Evolutionary conservation across 148 eudicot genomes (phyloP), one percentile per base, ranked within the genome.

Genomic region (Persicaria tinctoria): DNA sequence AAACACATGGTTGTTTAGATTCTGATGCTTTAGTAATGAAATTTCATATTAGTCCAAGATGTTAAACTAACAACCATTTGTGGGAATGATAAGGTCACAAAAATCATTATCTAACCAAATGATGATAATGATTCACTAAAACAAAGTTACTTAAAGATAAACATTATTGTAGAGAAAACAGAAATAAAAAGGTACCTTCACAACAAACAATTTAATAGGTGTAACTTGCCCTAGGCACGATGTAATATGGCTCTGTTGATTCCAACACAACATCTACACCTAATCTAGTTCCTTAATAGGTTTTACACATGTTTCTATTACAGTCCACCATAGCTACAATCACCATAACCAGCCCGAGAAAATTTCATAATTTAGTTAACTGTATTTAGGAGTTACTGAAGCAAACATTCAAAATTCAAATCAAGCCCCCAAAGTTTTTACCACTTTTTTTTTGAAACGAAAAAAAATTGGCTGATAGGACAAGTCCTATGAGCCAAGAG

Each of bases 221-320:
- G 84, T 70, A 85, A 73, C 75, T 80, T 89, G 98, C 55, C 98
- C 98, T 32, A 46, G 98, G 97, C 16, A 93, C 92, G 78, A 93
- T 85, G 78, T 97, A 93, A 7, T 93, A 94, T 8, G 97, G 97
- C 45, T 97, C 98, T 5, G 97, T 97, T 59, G 94, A 86, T 83
- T 91, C 97, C 71, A 93, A 82, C 51, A 91, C 74, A 63, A 97
- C 98, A 80, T 83, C 94, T 7, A 69, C 80, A 12, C 84, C 98
- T 72, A 93, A 83, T 69, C 92, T 92, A 51, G 78, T 83, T 75
- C 91, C 97, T 32, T 0, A 32, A 32, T 32, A 32, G 38, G 38
- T 32, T 32, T 32, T 32, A 32, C 38, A 32, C 38, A 32, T 32
- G 38, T 32, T 32, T 1, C 2, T 32, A 32, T 32, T 32, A 32